A percentile compares a stretch with the other conserved stretches of the same genome.
phyloP scores from a whole-genome alignment of 306 rosid species.

The Castanea mollissima region DNA sequence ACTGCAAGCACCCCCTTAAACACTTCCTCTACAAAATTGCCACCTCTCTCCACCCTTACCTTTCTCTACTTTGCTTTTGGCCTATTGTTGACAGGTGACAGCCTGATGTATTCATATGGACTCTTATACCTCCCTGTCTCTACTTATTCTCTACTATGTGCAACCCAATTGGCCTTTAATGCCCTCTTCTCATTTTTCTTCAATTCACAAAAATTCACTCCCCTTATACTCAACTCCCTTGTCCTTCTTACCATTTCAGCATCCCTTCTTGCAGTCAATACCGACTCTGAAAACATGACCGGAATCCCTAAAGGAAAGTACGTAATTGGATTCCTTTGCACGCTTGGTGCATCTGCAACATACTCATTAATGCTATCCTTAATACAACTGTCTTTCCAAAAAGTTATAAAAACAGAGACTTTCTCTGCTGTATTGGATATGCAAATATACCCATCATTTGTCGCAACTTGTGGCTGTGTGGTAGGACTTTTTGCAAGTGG shows the following conservation, averaged over 20 bases:
- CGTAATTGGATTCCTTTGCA: conserved; percentile 45
- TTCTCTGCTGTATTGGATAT: conserved; percentile 44
- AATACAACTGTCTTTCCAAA: conserved; percentile 53
- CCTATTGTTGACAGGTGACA: conserved; percentile 32
- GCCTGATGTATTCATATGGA: conserved; percentile 64
- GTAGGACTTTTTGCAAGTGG: conserved; percentile 62
- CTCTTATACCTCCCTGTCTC: conserved; percentile 60
- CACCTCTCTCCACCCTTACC: conserved; percentile 14
- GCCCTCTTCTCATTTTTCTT: conserved; percentile 53
- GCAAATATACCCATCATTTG: conserved; percentile 45
- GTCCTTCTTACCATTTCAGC: conserved; percentile 54
- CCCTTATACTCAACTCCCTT: conserved; percentile 49
- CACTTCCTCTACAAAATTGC: conserved; percentile 25
- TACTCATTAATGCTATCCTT: conserved; percentile 50
- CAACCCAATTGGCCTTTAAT: conserved; percentile 65
- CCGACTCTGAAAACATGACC: conserved; percentile 32
- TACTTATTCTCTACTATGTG: conserved; percentile 55
- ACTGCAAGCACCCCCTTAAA: neutral
- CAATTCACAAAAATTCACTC: conserved; percentile 57
- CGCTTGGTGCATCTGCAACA: conserved; percentile 52
- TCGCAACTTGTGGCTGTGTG: conserved; percentile 41
- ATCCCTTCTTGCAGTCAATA: conserved; percentile 49
- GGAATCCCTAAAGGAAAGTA: conserved; percentile 23
- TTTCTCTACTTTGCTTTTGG: conserved; percentile 40
- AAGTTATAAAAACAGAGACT: conserved; percentile 42